phyloP scores from a whole-genome alignment of 306 rosid species.

The Hippophae rhamnoides region DNA sequence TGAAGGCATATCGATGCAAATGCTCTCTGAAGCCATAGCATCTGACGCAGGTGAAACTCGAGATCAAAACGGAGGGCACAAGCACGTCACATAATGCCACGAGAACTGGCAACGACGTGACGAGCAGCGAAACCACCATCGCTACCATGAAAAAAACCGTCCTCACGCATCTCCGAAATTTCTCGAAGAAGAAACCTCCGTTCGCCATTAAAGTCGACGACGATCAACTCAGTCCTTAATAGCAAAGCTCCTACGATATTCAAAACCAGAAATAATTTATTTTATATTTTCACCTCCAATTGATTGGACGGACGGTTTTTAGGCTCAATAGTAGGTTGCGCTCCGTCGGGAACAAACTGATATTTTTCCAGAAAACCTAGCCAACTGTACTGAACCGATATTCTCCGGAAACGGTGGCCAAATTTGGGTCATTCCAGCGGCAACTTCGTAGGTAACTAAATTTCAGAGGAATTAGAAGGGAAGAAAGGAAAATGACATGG shows the following conservation, averaged over 20 bases:
- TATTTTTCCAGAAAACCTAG: slow-evolving; percentile 38
- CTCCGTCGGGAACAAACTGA: slow-evolving; percentile 20
- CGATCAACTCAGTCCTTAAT: slow-evolving; percentile 15
- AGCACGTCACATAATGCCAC: slow-evolving; percentile 67
- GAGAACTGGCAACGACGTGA: slow-evolving; percentile 73
- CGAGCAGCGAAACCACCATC: slow-evolving; percentile 68
- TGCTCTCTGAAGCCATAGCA: slow-evolving; percentile 63
- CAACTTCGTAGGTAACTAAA: slow-evolving; percentile 4
- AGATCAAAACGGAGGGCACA: slow-evolving; percentile 63
- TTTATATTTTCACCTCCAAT: slow-evolving; percentile 3
- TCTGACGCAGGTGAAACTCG: slow-evolving; percentile 66
- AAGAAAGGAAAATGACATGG: slow-evolving; percentile 26
- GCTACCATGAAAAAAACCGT: slow-evolving; percentile 80
- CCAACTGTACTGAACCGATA: slow-evolving; percentile 4
- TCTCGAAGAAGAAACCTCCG: slow-evolving; percentile 63
- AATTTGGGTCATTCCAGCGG: slow-evolving; percentile 37
- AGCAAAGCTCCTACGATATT: neutral
- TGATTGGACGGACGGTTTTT: slow-evolving; percentile 20
- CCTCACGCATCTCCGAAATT: slow-evolving; percentile 56
- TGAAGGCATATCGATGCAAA: slow-evolving; percentile 75
- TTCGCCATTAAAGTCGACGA: slow-evolving; percentile 44
- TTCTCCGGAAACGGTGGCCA: slow-evolving; percentile 26
- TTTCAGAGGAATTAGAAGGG: slow-evolving; percentile 1
- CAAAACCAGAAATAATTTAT: neutral
- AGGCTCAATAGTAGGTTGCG: slow-evolving; percentile 15